Conservation (phyloP, 352 stramenopile genomes). For the Pythium utonaiense region DNA sequence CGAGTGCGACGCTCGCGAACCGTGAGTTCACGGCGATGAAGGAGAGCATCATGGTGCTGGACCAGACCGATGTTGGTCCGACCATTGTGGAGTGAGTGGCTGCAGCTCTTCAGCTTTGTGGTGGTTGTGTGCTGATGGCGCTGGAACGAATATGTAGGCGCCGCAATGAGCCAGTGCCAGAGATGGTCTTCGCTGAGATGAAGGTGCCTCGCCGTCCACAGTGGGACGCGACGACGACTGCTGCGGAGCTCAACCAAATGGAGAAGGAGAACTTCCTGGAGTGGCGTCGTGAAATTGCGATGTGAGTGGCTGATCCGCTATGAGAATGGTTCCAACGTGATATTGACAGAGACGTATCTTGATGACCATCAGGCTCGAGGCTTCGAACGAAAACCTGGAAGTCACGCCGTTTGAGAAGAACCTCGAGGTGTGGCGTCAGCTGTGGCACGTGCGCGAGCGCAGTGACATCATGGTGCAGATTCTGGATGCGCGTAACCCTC, state of each 20-base stretch:
- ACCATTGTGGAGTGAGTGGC: slow-evolving; percentile 62
- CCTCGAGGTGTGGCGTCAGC: slow-evolving; percentile 98
- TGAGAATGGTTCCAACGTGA: no score
- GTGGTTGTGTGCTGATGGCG: background rate
- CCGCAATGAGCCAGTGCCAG: slow-evolving; percentile 47
- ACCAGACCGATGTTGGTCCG: slow-evolving; percentile 48
- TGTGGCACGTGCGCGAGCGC: slow-evolving; percentile 98
- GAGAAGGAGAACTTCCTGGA: slow-evolving; percentile 98
- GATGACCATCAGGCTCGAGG: slow-evolving; percentile 50
- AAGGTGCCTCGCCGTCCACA: slow-evolving; percentile 94
- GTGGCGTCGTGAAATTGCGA: slow-evolving; percentile 96
- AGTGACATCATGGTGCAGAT: slow-evolving; percentile 98
- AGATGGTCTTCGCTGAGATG: slow-evolving; percentile 94
- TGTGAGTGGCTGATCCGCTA: slow-evolving; percentile 33
- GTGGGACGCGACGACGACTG: slow-evolving; percentile 94
- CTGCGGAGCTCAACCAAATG: slow-evolving; percentile 92
- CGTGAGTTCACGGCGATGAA: slow-evolving; percentile 91
- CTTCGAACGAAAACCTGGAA: slow-evolving; percentile 71
- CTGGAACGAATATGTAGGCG: slow-evolving; percentile 29
- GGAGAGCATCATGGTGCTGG: slow-evolving; percentile 82
- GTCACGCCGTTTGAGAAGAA: slow-evolving; percentile 99
- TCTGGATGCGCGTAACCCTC: slow-evolving; percentile 97
- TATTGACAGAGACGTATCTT: slow-evolving; percentile 8
- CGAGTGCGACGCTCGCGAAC: slow-evolving; percentile 89
- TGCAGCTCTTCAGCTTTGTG: background rate